Evolutionary conservation across 2,329 filamentous ascomycete genomes (phyloP).

Genomic region (Coniochaeta sp.): DNA sequence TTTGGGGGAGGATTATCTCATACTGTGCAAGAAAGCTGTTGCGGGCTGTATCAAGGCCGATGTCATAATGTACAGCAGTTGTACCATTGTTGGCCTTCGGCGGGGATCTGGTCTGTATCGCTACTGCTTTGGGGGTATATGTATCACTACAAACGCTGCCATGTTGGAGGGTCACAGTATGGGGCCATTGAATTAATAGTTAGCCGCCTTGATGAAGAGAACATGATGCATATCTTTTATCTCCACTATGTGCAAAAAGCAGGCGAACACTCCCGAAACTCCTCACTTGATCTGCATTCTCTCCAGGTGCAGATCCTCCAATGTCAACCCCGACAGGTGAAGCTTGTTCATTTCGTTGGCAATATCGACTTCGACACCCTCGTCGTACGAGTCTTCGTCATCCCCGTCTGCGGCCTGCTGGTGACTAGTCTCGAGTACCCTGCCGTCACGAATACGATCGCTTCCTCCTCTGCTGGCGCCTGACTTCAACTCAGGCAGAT

Average conservation of each 20-base stretch:
- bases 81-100: neutral
- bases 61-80: neutral
- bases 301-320: neutral
- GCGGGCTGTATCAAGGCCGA: neutral
- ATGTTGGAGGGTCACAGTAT: neutral
- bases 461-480: neutral
- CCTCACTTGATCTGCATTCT: neutral
- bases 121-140: neutral
- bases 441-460: neutral
- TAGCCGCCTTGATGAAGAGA: neutral
- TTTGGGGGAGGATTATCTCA: no score
- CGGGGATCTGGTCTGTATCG: neutral
- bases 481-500: neutral
- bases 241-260: neutral
- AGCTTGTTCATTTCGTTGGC: neutral
- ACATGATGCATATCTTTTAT: neutral
- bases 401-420: neutral
- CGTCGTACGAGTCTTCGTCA: constrained; percentile 11
- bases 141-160: no score
- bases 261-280: neutral
- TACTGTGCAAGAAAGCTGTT: neutral
- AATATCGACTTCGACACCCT: constrained; percentile 13
- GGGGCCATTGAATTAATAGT: neutral
- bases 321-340: neutral
- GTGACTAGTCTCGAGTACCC: neutral